Evolutionary conservation across 1,284 basidiomycete genomes (phyloP).

Genomic region (Phylloboletellus chloephorus): DNA sequence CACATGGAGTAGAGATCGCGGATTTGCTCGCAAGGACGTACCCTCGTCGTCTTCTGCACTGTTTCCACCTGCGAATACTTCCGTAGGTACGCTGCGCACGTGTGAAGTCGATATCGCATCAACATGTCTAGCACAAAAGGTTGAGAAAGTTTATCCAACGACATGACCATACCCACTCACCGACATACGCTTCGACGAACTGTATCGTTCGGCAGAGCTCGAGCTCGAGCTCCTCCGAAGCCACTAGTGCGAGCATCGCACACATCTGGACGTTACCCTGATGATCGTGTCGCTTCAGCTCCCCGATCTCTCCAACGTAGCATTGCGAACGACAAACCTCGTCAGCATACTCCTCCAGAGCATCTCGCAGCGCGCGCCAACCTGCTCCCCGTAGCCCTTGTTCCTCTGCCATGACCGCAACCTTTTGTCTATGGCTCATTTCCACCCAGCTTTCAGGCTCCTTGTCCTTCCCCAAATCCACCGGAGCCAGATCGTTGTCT

Average conservation of each 20-base stretch:
- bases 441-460: conserved; percentile 23
- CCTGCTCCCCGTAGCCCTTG: conserved; percentile 45
- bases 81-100: conserved; percentile 64
- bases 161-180: conserved; percentile 33
- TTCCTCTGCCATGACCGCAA: conserved; percentile 49
- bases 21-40: conserved; percentile 26
- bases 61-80: conserved; percentile 52
- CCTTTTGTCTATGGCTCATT: conserved; percentile 35
- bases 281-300: conserved; percentile 1
- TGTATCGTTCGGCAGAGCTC: conserved; percentile 38
- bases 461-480: conserved; percentile 7
- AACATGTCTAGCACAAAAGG: conserved; percentile 46
- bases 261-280: conserved; percentile 77
- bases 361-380: conserved; percentile 52
- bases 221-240: conserved; percentile 50
- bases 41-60: conserved; percentile 47
- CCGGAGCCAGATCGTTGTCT: conserved; percentile 17
- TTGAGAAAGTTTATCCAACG: background rate
- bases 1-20: background rate
- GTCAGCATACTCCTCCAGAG: conserved; percentile 58
- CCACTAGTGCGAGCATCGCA: conserved; percentile 59
- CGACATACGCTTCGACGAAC: conserved; percentile 67
- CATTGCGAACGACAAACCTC: conserved; percentile 37
- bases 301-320: background rate
- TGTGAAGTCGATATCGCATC: conserved; percentile 52